phyloP scores from a whole-genome alignment of 768 basidiomycete species.

The Lentinula edodes region DNA sequence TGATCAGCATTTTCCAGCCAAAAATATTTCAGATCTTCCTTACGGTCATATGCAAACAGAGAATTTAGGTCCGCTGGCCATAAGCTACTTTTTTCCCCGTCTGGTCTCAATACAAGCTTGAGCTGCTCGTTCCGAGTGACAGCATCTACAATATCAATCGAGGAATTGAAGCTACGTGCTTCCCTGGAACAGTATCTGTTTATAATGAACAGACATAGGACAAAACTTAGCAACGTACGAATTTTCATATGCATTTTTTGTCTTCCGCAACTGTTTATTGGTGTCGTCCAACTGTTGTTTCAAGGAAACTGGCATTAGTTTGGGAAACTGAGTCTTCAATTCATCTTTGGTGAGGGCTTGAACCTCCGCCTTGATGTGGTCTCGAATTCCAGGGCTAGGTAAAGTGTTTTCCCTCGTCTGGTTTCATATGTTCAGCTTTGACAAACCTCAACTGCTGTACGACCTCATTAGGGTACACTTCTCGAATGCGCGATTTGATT shows the following conservation, averaged over 20 bases:
- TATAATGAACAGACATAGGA: neutral
- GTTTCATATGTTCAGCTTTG: neutral
- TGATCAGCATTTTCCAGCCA: neutral
- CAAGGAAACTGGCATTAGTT: conserved; percentile 43
- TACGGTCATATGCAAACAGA: conserved; percentile 50
- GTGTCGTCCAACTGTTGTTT: conserved; percentile 38
- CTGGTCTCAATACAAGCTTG: conserved; percentile 35
- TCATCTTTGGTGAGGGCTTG: conserved; percentile 31
- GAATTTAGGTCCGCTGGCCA: conserved; percentile 47
- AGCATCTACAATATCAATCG: conserved; percentile 31
- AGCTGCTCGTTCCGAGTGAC: conserved; percentile 43
- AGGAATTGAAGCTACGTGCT: conserved; percentile 38
- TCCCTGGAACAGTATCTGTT: neutral
- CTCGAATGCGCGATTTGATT: conserved; percentile 20
- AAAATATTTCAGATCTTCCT: conserved; percentile 14
- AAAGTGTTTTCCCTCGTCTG: neutral
- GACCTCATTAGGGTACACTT: conserved; percentile 16
- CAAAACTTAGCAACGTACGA: conserved; percentile 35
- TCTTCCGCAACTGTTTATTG: conserved; percentile 34
- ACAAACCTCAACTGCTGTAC: conserved; percentile 26
- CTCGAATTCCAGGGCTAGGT: neutral
- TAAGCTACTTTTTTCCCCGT: conserved; percentile 40
- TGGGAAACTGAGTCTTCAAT: conserved; percentile 36
- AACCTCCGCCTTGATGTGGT: neutral
- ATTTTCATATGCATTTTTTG: conserved; percentile 42